Evolutionary conservation across 306 rosid species (phyloP), one percentile per base, ranked within the genome.

Genomic region (Corylus avellana): DNA sequence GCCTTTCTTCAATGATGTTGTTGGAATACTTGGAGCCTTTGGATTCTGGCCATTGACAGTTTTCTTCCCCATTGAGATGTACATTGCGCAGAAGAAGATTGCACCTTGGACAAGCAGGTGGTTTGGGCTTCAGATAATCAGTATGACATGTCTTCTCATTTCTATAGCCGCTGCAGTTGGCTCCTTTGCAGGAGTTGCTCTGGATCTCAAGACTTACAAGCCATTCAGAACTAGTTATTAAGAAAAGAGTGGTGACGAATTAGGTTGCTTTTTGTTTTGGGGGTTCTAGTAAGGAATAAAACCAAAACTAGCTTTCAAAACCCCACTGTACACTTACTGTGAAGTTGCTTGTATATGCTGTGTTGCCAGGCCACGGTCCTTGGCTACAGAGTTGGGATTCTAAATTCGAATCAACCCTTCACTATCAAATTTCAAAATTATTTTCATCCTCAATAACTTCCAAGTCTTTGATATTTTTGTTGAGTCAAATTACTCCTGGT

Each of bases 31-130:
- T 47, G 97, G 97, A 51, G 93, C 97, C 70, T 89, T 90, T 35
- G 94, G 93, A 49, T 92, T 92, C 87, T 90, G 97, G 97, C 94
- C 94, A 4, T 78, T 92, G 18, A 87, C 94, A 1, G 91, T 92
- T 50, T 92, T 80, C 64, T 92, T 90, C 46, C 97, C 97, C 18
- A 82, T 92, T 5, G 97, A 90, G 55, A 90, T 92, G 97, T 90
- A 88, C 75, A 87, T 92, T 51, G 75, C 90, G 35, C 93, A 86
- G 61, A 88, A 87, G 85, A 89, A 85, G 81, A 87, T 92, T 47
- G 74, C 70, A 69, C 47, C 73, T 46, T 87, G 93, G 97, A 89
- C 76, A 7, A 80, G 66, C 51, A 84, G 48, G 44, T 90, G 97
- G 97, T 1, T 90, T 71, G 93, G 82, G 29, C 92, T 92, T 73